phyloP scores from a whole-genome alignment of 1,284 basidiomycete genomes.

The Coriolopsis trogii region DNA sequence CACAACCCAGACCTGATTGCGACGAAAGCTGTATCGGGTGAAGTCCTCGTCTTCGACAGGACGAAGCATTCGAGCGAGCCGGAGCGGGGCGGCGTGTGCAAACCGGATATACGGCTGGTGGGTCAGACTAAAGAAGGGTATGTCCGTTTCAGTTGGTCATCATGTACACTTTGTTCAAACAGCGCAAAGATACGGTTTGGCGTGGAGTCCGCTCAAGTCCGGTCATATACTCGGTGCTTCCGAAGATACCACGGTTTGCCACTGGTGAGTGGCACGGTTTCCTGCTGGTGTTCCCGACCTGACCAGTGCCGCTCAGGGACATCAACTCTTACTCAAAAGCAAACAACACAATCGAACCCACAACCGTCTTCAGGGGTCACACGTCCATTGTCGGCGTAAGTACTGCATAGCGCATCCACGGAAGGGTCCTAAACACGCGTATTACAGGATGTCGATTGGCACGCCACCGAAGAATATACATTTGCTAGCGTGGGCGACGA shows the following conservation, averaged over 20 bases:
- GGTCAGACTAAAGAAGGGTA: slow-evolving; percentile 95
- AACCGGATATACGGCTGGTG: slow-evolving; percentile 88
- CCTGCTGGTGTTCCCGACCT: neutral
- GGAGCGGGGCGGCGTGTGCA: slow-evolving; percentile 80
- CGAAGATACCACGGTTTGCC: slow-evolving; percentile 95
- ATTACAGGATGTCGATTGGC: slow-evolving; percentile 94
- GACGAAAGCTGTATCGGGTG: slow-evolving; percentile 90
- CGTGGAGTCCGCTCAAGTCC: slow-evolving; percentile 85
- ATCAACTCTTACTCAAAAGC: slow-evolving; percentile 87
- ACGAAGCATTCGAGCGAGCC: slow-evolving; percentile 97
- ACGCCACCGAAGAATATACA: slow-evolving; percentile 80
- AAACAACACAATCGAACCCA: slow-evolving; percentile 79
- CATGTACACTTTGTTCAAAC: slow-evolving; percentile 1
- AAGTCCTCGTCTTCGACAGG: slow-evolving; percentile 93
- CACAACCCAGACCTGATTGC: slow-evolving; percentile 98
- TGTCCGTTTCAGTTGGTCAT: slow-evolving; percentile 29
- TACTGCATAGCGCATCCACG: slow-evolving; percentile 9
- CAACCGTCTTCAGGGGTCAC: slow-evolving; percentile 86
- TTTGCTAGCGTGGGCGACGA: slow-evolving; percentile 99
- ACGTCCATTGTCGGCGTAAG: slow-evolving; percentile 87
- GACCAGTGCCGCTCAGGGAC: slow-evolving; percentile 65
- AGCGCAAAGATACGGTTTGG: slow-evolving; percentile 80
- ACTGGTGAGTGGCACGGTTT: slow-evolving; percentile 69
- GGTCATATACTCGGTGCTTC: slow-evolving; percentile 93
- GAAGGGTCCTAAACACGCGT: neutral